These are phyloP conservation scores for Holtermannia corniformis DNA, from an alignment of 768 basidiomycete genomes.

Conservation along the genomic window DNA sequence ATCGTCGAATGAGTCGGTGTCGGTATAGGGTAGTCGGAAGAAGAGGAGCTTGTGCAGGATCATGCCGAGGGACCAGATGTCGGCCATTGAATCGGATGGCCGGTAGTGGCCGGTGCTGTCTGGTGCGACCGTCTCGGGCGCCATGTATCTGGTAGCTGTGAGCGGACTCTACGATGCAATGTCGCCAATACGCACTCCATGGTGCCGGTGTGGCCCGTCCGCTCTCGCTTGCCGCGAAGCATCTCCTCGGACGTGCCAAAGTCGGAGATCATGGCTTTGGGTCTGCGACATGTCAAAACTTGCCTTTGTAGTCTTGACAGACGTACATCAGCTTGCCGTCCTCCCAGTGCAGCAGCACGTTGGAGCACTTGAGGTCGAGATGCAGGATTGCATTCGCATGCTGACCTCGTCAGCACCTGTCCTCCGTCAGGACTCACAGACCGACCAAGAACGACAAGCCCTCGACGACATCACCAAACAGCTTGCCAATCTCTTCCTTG, in stretches of 20 bases:
- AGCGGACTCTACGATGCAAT: neutral
- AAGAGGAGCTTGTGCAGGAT: conserved; percentile 88
- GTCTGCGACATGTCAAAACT: conserved; percentile 48
- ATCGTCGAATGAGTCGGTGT: conserved; percentile 57
- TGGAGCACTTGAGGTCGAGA: conserved; percentile 87
- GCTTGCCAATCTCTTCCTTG: conserved; percentile 66
- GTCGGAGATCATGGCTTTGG: conserved; percentile 87
- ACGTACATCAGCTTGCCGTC: conserved; percentile 69
- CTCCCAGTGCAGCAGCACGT: conserved; percentile 85
- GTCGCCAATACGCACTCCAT: conserved; percentile 58
- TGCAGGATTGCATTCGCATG: conserved; percentile 61
- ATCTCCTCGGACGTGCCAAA: conserved; percentile 92
- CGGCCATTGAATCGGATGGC: conserved; percentile 74
- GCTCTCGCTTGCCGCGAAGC: conserved; percentile 56
- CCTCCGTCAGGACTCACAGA: conserved; percentile 2
- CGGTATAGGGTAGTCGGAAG: conserved; percentile 74
- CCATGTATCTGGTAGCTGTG: conserved; percentile 37
- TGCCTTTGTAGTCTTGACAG: neutral
- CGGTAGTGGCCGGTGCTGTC: conserved; percentile 55
- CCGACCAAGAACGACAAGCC: conserved; percentile 77
- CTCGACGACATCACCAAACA: conserved; percentile 77
- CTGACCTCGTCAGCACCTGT: conserved; percentile 8
- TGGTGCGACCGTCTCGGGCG: conserved; percentile 74
- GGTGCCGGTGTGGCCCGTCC: conserved; percentile 95
- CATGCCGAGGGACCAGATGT: conserved; percentile 95